Evolutionary conservation across 192 early-diverging fungal species (phyloP).

Genomic region (Ambispora gerdemannii): DNA sequence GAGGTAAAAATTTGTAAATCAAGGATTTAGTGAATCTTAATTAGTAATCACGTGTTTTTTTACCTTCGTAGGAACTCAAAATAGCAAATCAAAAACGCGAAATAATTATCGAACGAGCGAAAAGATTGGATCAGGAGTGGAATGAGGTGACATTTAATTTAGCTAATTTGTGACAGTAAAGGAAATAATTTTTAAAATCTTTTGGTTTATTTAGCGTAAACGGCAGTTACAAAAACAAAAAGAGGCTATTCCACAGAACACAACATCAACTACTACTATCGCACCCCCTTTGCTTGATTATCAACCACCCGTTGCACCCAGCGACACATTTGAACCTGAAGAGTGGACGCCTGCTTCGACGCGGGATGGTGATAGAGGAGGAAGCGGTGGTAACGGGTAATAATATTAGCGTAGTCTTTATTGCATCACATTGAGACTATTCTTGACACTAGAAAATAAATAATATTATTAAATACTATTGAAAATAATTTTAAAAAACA

Average conservation of each 20-base stretch:
- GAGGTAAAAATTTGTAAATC: conserved; percentile 3
- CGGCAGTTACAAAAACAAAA: not conserved
- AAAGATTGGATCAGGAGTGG: conserved; percentile 23
- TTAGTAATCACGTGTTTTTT: too few relatives aligned
- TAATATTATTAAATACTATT: too few relatives aligned
- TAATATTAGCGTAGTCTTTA: too few relatives aligned
- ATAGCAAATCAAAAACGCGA: conserved; percentile 12
- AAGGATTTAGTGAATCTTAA: too few relatives aligned
- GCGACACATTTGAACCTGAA: conserved; percentile 18
- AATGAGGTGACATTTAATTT: conserved; percentile 16
- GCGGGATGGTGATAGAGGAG: too few relatives aligned
- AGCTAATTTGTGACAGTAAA: too few relatives aligned
- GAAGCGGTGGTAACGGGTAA: too few relatives aligned
- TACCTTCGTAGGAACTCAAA: conserved; percentile 5
- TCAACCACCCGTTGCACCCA: not conserved
- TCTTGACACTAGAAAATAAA: too few relatives aligned
- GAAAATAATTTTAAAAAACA: too few relatives aligned
- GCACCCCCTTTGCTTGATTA: not conserved
- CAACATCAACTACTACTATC: not conserved
- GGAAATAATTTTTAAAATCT: not conserved
- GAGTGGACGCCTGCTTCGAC: conserved; percentile 3
- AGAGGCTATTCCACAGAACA: not conserved
- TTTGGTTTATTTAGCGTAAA: not conserved
- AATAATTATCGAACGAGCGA: conserved; percentile 17
- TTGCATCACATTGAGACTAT: too few relatives aligned